Percentiles rank a stretch among this genome's conserved stretches.
Evolutionary conservation across 78 protist genomes (phyloP).

Genomic region (Planoprotostelium fungivorum): DNA sequence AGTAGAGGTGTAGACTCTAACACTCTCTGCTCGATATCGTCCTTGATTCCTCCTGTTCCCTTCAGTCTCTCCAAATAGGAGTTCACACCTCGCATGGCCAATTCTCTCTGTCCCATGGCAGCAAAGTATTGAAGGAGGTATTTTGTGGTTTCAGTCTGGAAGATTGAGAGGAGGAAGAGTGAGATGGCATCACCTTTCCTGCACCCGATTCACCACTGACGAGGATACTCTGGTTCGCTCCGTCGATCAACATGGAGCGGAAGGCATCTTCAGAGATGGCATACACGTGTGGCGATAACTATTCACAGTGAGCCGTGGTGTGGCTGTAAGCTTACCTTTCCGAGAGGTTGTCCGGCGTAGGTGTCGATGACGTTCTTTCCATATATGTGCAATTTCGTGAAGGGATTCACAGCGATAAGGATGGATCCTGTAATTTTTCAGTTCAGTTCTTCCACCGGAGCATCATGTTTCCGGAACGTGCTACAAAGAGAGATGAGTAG

Average conservation of each 20-base stretch:
- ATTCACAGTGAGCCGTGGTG: neutral
- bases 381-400: slow-evolving; percentile 31
- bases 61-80: neutral
- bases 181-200: too few relatives aligned
- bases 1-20: slow-evolving; percentile 77
- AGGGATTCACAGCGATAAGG: slow-evolving; percentile 50
- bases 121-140: slow-evolving; percentile 63
- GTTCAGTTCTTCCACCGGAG: too few relatives aligned
- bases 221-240: slow-evolving; percentile 34
- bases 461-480: too few relatives aligned
- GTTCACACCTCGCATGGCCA: neutral
- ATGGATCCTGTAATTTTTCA: slow-evolving; percentile 59
- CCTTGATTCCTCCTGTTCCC: neutral
- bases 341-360: slow-evolving; percentile 46
- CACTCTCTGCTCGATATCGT: slow-evolving; percentile 36
- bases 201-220: slow-evolving; percentile 82
- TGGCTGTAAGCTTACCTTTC: slow-evolving; percentile 3
- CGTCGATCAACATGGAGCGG: slow-evolving; percentile 53
- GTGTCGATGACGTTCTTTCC: slow-evolving; percentile 46
- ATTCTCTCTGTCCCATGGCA: slow-evolving; percentile 56
- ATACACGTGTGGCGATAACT: slow-evolving; percentile 65
- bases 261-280: slow-evolving; percentile 67
- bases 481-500: too few relatives aligned
- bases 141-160: slow-evolving; percentile 44
- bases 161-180: too few relatives aligned